phyloP scores from a whole-genome alignment of 345 rosid genomes.

The Melaleuca alternifolia region DNA sequence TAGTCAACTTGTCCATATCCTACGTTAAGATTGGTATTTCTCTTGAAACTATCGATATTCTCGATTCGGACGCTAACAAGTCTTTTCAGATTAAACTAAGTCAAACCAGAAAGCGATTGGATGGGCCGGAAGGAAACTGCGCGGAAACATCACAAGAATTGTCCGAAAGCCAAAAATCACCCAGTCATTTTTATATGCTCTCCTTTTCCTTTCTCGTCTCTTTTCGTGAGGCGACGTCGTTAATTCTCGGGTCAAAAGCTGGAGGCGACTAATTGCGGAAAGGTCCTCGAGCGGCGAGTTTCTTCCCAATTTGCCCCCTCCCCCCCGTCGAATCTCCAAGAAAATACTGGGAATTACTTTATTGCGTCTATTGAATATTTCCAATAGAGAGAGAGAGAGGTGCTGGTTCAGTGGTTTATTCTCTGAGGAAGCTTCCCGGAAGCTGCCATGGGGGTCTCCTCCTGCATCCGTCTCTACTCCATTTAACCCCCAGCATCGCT shows the following conservation, averaged over 20 bases:
- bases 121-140: not conserved
- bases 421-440: slow-evolving; percentile 65
- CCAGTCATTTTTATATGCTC: not conserved
- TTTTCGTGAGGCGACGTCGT: not conserved
- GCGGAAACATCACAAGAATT: not conserved
- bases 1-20: not conserved
- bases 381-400: not conserved
- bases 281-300: not conserved
- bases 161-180: not conserved
- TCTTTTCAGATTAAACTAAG: not conserved
- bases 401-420: not conserved
- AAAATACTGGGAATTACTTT: too few species aligned
- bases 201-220: not conserved
- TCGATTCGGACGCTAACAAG: rapidly evolving
- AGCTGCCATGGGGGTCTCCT: slow-evolving; percentile 24
- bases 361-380: not conserved
- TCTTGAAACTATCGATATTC: not conserved
- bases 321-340: not conserved
- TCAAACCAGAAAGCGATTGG: not conserved
- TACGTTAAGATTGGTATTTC: too few species aligned
- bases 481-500: slow-evolving; percentile 27
- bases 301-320: not conserved
- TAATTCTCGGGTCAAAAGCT: not conserved
- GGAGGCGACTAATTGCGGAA: not conserved
- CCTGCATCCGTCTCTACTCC: too few species aligned